A percentile compares a stretch with the other conserved stretches of the same genome.
These are phyloP conservation scores for Ogataea populi-albae DNA, from an alignment of 805 yeast species.

Conservation along the genomic window DNA sequence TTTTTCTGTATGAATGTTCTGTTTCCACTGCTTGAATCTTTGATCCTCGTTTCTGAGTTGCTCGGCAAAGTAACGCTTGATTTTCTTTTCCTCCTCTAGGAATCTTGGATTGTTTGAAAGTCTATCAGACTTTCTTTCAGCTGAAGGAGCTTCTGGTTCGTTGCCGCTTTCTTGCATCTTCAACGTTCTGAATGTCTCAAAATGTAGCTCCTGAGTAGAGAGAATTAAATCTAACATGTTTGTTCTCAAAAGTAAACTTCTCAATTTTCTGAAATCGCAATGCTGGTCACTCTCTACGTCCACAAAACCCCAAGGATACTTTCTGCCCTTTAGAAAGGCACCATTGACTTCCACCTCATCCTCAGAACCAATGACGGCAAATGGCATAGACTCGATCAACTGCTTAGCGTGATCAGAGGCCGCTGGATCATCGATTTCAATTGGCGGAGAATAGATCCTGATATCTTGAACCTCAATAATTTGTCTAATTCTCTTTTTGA, in stretches of 20 bases:
- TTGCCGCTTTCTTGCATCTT: constrained; percentile 49
- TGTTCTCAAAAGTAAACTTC: constrained; percentile 75
- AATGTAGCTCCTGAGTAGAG: constrained; percentile 78
- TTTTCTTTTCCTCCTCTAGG: constrained; percentile 92
- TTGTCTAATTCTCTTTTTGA: constrained; percentile 74
- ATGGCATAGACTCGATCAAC: constrained; percentile 81
- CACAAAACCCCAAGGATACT: constrained; percentile 88
- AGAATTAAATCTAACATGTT: constrained; percentile 79
- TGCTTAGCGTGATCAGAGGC: constrained; percentile 78
- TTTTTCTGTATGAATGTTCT: constrained; percentile 91
- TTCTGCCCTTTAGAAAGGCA: constrained; percentile 67
- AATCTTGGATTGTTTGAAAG: constrained; percentile 76
- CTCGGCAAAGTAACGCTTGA: constrained; percentile 92
- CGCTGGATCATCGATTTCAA: constrained; percentile 70
- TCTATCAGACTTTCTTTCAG: constrained; percentile 37
- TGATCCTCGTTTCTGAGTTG: constrained; percentile 96
- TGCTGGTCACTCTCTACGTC: constrained; percentile 85
- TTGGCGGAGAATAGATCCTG: constrained; percentile 79
- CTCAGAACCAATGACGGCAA: constrained; percentile 78
- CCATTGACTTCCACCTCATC: constrained; percentile 68
- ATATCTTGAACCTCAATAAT: constrained; percentile 83
- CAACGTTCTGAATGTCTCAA: constrained; percentile 71
- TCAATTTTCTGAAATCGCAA: constrained; percentile 79
- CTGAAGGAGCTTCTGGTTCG: constrained; percentile 15
- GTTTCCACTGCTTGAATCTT: constrained; percentile 98